A percentile compares a stretch with the other conserved stretches of the same genome.
Evolutionary conservation across 306 rosid genomes (phyloP).

Genomic region (Cucumis melo): DNA sequence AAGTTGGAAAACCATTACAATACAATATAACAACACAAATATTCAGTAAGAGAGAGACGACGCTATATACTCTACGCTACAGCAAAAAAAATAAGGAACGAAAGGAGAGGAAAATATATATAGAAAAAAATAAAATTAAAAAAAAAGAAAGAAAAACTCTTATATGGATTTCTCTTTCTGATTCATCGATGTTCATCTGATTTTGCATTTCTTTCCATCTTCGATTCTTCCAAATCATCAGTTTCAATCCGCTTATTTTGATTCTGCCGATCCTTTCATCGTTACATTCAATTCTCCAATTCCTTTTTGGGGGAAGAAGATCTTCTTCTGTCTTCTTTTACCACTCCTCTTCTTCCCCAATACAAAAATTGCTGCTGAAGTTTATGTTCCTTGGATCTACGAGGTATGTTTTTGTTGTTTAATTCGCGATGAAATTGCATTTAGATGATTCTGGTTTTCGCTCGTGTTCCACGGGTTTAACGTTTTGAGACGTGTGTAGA

Average conservation of each 20-base stretch:
- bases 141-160: not conserved
- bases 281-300: slow-evolving; percentile 14
- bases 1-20: not conserved
- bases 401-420: slow-evolving; percentile 17
- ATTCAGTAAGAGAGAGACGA: not conserved
- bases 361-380: slow-evolving; percentile 10
- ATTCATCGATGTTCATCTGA: slow-evolving; percentile 22
- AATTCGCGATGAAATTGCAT: slow-evolving; percentile 16
- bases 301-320: slow-evolving; percentile 16
- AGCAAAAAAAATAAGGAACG: not conserved
- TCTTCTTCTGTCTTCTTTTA: slow-evolving; percentile 16
- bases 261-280: slow-evolving; percentile 22
- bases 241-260: slow-evolving; percentile 26
- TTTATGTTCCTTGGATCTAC: slow-evolving; percentile 28
- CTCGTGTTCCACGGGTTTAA: slow-evolving; percentile 22
- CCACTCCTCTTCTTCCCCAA: slow-evolving; percentile 2
- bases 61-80: not conserved
- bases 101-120: not conserved
- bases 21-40: not conserved
- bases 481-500: slow-evolving; percentile 13
- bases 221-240: slow-evolving; percentile 31
- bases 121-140: not conserved
- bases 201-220: slow-evolving; percentile 21
- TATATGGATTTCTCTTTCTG: not conserved
- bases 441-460: slow-evolving; percentile 12